Conservation (phyloP, 768 basidiomycete genomes). For the Solioccasus polychromus region DNA sequence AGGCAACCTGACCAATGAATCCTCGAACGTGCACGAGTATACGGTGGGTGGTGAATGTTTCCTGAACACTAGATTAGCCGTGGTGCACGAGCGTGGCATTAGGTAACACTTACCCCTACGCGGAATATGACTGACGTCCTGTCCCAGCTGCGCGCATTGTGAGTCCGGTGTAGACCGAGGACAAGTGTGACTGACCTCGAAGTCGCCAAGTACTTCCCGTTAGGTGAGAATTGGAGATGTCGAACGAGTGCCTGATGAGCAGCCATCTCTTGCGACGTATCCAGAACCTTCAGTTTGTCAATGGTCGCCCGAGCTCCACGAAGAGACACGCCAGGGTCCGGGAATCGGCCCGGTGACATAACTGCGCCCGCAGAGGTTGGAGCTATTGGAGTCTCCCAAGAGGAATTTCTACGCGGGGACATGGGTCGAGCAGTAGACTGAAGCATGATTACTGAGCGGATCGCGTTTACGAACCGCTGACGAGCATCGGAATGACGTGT, state of each 20-base stretch:
- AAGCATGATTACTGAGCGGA: constrained; percentile 47
- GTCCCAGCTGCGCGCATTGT: constrained; percentile 41
- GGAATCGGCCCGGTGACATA: constrained; percentile 31
- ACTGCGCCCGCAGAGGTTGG: constrained; percentile 17
- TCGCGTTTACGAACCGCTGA: constrained; percentile 40
- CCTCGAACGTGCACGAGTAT: constrained; percentile 50
- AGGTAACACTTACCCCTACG: constrained; percentile 41
- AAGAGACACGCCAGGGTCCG: constrained; percentile 34
- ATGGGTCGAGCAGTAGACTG: constrained; percentile 32
- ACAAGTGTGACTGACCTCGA: constrained; percentile 38
- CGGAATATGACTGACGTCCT: constrained; percentile 49
- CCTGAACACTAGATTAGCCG: constrained; percentile 30
- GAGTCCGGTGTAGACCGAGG: constrained; percentile 1
- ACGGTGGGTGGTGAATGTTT: constrained; percentile 42
- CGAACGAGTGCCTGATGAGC: constrained; percentile 50
- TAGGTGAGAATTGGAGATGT: constrained; percentile 55
- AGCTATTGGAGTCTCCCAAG: constrained; percentile 25
- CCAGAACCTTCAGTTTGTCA: constrained; percentile 40
- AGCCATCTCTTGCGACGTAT: constrained; percentile 39
- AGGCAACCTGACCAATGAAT: constrained; percentile 55
- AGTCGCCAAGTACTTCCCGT: constrained; percentile 51
- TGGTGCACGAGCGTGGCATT: constrained; percentile 5
- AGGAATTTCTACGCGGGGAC: constrained; percentile 31
- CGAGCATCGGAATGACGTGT: constrained; percentile 30
- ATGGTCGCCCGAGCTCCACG: constrained; percentile 41